These are phyloP conservation scores for Claviceps purpurea DNA, from an alignment of 2,329 filamentous ascomycete species.

Conservation along the genomic window DNA sequence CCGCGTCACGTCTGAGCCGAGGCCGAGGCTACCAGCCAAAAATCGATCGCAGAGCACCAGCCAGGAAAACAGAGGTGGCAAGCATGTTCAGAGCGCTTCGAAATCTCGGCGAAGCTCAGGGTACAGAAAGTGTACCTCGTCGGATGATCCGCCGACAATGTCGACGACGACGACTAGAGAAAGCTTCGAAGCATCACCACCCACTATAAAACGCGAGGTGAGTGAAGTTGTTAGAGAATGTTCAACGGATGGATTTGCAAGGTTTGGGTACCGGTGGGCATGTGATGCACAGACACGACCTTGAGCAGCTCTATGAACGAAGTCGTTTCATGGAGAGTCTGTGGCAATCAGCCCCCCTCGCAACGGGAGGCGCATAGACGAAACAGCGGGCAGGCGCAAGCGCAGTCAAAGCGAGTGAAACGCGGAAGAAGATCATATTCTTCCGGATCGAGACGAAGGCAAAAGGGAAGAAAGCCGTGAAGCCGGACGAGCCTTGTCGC, in stretches of 20 bases:
- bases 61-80: conserved; percentile 11
- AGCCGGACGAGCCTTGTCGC: not conserved
- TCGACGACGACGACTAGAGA: conserved; percentile 22
- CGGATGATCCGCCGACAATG: conserved; percentile 14
- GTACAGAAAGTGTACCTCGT: conserved; percentile 9
- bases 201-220: conserved; percentile 44
- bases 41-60: conserved; percentile 10
- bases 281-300: not conserved
- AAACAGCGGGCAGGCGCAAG: not conserved
- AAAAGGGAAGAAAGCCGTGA: not conserved
- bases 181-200: conserved; percentile 38
- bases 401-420: not conserved
- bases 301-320: not conserved
- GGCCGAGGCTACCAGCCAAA: conserved; percentile 3
- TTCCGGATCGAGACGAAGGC: no score
- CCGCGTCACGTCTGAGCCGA: not conserved
- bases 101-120: conserved; percentile 14
- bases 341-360: not conserved
- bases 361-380: not conserved
- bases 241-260: not conserved
- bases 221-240: conserved; percentile 12
- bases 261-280: not conserved
- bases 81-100: conserved; percentile 8
- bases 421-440: not conserved
- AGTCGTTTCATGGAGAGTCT: not conserved